phyloP scores from a whole-genome alignment of 345 rosid species.

The Limnanthes douglasii region DNA sequence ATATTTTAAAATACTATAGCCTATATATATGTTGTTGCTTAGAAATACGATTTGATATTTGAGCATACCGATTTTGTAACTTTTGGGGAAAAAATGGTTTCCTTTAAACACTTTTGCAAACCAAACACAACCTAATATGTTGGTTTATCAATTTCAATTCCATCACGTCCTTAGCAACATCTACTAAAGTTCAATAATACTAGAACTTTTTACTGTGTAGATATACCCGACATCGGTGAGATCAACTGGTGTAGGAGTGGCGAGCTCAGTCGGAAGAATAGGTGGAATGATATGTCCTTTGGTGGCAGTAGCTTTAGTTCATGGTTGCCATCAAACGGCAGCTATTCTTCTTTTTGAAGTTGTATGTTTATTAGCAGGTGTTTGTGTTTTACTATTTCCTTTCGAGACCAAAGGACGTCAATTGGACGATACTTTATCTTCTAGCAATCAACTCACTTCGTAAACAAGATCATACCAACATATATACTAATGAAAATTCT shows the following conservation, averaged over 20 bases:
- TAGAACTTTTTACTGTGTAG: slow-evolving; percentile 26
- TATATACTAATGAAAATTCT: too few species aligned
- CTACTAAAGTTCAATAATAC: too few species aligned
- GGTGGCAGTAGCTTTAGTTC: slow-evolving; percentile 72
- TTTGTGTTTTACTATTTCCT: slow-evolving; percentile 60
- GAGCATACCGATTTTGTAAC: too few species aligned
- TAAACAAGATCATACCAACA: too few species aligned
- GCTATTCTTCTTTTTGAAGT: slow-evolving; percentile 51
- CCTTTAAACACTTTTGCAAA: too few species aligned
- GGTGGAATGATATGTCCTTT: slow-evolving; percentile 88
- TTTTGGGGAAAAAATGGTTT: too few species aligned
- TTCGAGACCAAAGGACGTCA: slow-evolving; percentile 73
- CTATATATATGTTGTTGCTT: too few species aligned
- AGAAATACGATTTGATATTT: too few species aligned
- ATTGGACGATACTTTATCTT: slow-evolving; percentile 31
- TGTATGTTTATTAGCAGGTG: slow-evolving; percentile 41
- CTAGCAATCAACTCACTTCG: slow-evolving; percentile 5
- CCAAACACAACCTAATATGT: background rate
- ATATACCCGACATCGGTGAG: slow-evolving; percentile 86
- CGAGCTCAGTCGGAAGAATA: slow-evolving; percentile 79
- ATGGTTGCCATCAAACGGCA: slow-evolving; percentile 63
- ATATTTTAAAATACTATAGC: too few species aligned
- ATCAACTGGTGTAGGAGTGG: slow-evolving; percentile 79
- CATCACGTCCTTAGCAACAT: too few species aligned
- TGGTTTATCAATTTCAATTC: background rate